Base-by-base conservation (phyloP, 352 stramenopile species). In the Globisporangium cylindrosporum region DNA sequence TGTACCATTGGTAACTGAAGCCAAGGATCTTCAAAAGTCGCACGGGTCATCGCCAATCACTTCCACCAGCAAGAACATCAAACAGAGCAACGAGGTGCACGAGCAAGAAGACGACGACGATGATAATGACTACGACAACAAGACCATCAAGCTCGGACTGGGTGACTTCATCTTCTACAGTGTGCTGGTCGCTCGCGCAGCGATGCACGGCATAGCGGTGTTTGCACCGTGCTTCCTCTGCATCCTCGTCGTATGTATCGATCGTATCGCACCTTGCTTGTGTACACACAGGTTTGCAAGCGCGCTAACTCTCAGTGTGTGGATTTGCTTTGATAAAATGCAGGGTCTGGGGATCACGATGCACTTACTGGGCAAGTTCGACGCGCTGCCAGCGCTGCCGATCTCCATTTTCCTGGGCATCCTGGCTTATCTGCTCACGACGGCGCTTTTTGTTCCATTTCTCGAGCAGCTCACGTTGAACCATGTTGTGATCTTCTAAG, bases 111-210 rank as follows among this genome's bases (percentile, higher is more conserved):
- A 73, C 10, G 8, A 72, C 10, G 27, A 68, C 20, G 68, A 77
- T 22, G 70, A 72, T 8, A 67, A 79, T 5, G 46, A 71, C 12
- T 56, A 69, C 0, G 75, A 84, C 29, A 73, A 84, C 68, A 88
- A 88, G 62, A 89, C 80, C 4, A 97, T 98, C 73, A 90, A 97
- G 61, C 79, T 98, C 8, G 93, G 93, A 0, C 75, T 98, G 10
- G 97, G 97, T 0, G 97, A 99, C 79, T 99, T 99, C 73, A 98
- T 99, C 54, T 99, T 99, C 74, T 99, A 99, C 79, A 98, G 86
- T 57, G 90, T 99, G 0, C 80, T 99, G 38, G 94, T 99, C 32
- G 94, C 94, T 7, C 96, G 97, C 43, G 97, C 97, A 10, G 95
- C 93, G 9, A 77, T 94, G 66, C 91, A 97, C 62, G 93, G 94